Percentiles rank a stretch among this genome's conserved stretches.
phyloP scores from a whole-genome alignment of 768 basidiomycete genomes.

The Boletus pseudopeckii region DNA sequence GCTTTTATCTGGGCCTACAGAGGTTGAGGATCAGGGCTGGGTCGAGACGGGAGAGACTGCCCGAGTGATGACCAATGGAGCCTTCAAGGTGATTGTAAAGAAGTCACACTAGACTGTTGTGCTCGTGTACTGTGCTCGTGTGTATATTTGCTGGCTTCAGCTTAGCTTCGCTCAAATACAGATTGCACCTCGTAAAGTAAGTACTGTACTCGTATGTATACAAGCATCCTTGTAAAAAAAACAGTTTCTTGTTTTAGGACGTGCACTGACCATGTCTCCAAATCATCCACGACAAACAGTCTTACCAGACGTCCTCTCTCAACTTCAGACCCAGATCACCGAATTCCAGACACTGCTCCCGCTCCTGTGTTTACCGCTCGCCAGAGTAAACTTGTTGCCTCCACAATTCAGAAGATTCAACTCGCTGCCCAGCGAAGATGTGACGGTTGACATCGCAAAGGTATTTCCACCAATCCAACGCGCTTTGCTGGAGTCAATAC shows the following conservation, averaged over 20 bases:
- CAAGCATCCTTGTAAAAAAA: too few species aligned
- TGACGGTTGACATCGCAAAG: conserved; percentile 24
- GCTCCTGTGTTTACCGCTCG: conserved; percentile 59
- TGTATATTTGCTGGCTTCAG: background rate
- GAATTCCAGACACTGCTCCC: conserved; percentile 50
- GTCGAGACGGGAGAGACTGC: conserved; percentile 41
- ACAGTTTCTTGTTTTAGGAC: background rate
- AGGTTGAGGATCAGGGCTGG: conserved; percentile 44
- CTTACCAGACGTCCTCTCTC: conserved; percentile 38
- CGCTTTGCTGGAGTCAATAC: conserved; percentile 56
- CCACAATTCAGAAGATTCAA: conserved; percentile 50
- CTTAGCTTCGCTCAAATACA: background rate
- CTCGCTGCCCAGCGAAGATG: conserved; percentile 27
- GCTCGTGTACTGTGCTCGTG: background rate
- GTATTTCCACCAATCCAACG: conserved; percentile 59
- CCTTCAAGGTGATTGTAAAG: conserved; percentile 43
- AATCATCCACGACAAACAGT: conserved; percentile 3
- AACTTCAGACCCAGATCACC: conserved; percentile 45
- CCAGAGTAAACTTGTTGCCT: conserved; percentile 54
- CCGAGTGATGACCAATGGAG: conserved; percentile 61
- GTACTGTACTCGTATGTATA: background rate
- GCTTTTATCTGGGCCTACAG: conserved; percentile 31
- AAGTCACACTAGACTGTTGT: conserved; percentile 1
- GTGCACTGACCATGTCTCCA: conserved; percentile 6
- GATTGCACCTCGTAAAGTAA: background rate